These are phyloP conservation scores for Citrus inodora DNA, from an alignment of 345 rosid species.

Conservation along the genomic window DNA sequence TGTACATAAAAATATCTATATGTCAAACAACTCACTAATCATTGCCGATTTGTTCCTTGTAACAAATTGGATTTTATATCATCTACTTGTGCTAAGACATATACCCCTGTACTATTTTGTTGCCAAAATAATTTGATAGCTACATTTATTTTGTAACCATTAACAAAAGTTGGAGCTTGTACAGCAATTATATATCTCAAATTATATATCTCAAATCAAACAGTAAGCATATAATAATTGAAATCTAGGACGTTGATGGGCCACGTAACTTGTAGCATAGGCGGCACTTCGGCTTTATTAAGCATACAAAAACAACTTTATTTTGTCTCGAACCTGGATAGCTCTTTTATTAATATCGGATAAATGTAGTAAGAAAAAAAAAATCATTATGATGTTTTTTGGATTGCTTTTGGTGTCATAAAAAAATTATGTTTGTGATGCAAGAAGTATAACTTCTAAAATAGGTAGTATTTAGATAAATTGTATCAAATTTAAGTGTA, in stretches of 20 bases:
- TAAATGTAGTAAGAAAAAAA: background rate
- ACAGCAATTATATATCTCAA: background rate
- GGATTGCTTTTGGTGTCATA: background rate
- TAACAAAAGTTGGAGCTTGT: background rate
- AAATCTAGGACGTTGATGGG: background rate
- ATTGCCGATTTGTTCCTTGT: conserved; percentile 32
- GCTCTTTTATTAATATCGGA: background rate
- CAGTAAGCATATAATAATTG: background rate
- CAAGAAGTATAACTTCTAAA: too few relatives aligned
- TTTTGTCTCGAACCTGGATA: background rate
- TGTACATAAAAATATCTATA: background rate
- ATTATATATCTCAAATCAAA: background rate
- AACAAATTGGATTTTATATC: conserved; percentile 21
- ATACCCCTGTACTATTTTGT: background rate
- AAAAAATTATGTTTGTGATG: too few relatives aligned
- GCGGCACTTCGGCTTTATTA: background rate
- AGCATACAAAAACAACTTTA: background rate
- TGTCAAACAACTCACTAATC: conserved; percentile 17
- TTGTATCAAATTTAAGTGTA: too few relatives aligned
- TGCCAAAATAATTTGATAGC: background rate
- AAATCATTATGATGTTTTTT: background rate
- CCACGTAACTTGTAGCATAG: background rate
- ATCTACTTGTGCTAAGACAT: conserved; percentile 16
- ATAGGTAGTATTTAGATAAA: too few relatives aligned
- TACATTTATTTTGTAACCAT: background rate